Base-by-base conservation (phyloP, 192 early-diverging fungal species). In the Linnemannia elongata region DNA sequence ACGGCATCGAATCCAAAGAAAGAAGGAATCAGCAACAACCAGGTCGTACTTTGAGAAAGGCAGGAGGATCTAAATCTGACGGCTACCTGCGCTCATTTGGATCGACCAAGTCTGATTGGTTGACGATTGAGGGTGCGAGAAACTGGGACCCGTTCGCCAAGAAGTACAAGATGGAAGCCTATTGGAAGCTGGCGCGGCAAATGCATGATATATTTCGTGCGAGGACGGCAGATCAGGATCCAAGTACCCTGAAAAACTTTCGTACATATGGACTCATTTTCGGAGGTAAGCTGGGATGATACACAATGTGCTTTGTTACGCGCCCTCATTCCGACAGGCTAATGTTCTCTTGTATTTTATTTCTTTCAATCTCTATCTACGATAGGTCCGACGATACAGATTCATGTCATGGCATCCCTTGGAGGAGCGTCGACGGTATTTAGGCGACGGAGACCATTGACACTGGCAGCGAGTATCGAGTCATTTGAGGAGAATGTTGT, bases 71-170 rank as follows among this genome's bases (percentile, higher is more conserved):
- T 9, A 80, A 79, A 42, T 39, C 72, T 10, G 79, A 74, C 35
- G 79, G 79, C 2, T 80, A 80, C 60, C 13, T 80, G 22, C 13
- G 79, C 33, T 72, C 74, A 42, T 80, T 80, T 80, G 72, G 79
- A 45, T 27, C 71, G 4, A 57, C 60, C 2, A 80, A 66, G 15
- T 55, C 71, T 2, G 79, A 80, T 49, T 47, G 54, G 72, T 22
- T 80, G 42, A 74, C 38, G 0, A 74, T 80, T 38, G 79, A 80
- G 22, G 71, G 72, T 5, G 72, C 39, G 20, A 73, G 33, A 30
- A n/a, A 74, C 4, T 80, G 79, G 72, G 79, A 80, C 60, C 20
- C 71, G 1, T 52, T 66, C 42, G 70, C 55, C 0, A 63, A 44
- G 27, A 80, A 74, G 30, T 74, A 74, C 30, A 73, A 47, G 41